These are phyloP conservation scores for Boechera stricta DNA, from an alignment of 345 rosid genomes.

Conservation along the genomic window DNA sequence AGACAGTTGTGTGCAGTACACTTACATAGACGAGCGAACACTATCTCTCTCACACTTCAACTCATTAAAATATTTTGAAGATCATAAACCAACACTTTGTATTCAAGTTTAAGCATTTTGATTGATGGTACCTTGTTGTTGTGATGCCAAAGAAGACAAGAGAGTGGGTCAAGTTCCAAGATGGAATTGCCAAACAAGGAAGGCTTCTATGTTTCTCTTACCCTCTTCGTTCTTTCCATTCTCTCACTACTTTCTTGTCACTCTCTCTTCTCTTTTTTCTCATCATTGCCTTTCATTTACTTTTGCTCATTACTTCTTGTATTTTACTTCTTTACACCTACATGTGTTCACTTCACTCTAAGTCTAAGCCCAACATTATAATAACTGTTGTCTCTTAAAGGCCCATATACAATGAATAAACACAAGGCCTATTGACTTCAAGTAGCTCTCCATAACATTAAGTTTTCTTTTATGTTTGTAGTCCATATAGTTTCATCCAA, in stretches of 20 bases:
- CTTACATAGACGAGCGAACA: slow-evolving; percentile 9
- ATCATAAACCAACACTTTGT: background rate
- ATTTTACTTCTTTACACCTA: background rate
- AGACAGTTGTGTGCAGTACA: slow-evolving; percentile 40
- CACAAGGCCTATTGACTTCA: too few relatives aligned
- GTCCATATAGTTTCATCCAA: too few relatives aligned
- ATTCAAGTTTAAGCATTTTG: background rate
- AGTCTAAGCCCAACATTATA: background rate
- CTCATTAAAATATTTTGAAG: slow-evolving; percentile 33
- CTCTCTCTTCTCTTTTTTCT: slow-evolving; percentile 4
- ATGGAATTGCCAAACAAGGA: slow-evolving; percentile 33
- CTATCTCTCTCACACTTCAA: slow-evolving; percentile 4
- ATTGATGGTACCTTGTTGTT: slow-evolving; percentile 29
- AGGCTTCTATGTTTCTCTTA: slow-evolving; percentile 37
- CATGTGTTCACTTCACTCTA: background rate
- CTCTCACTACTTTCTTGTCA: slow-evolving; percentile 39
- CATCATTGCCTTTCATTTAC: slow-evolving; percentile 19
- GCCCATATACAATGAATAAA: slow-evolving; percentile 15
- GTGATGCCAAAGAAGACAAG: slow-evolving; percentile 37
- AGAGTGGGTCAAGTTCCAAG: slow-evolving; percentile 41
- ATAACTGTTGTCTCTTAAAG: background rate
- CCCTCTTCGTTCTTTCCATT: slow-evolving; percentile 34
- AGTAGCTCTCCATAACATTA: too few relatives aligned
- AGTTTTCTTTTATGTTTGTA: too few relatives aligned
- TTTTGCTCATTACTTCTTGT: background rate